Base-by-base conservation (phyloP, 2,329 filamentous ascomycete species). In the Ceratocystis cubensis region DNA sequence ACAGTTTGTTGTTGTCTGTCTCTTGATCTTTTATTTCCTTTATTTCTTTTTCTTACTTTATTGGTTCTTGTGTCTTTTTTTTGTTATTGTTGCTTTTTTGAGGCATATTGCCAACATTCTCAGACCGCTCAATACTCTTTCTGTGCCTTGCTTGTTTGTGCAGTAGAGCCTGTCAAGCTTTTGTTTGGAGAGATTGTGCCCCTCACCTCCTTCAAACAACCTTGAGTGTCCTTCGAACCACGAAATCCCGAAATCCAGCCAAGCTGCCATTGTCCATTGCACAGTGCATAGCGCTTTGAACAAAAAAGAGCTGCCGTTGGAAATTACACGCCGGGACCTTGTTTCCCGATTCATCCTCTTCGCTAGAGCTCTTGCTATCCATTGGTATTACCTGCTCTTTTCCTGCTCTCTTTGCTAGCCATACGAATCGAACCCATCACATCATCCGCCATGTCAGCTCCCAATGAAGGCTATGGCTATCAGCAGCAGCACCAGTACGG, bases 401-500 rank as follows among this genome's bases (percentile, higher is more conserved):
- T 22, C 69, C 70, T 41, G 37, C 37, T 41, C 37, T 41, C 37
- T 72, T 77, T 73, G 28, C 6, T 28, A 20, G 50, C 44, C 46
- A 22, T 25, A 30, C 30, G 56, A 59, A 20, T 7, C 44, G 10
- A 41, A 41, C 13, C 37, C 37, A 41, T 41, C 45, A 63, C 25
- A 48, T 46, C 41, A 48, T 41, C 37, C 37, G 37, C 25, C 74
- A 85, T 85, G 82, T 82, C 82, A 72, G 81, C 81, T 72, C 82
- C 82, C 69, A 77, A 78, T 41, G 61, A 84, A 69, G 80, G 79
- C 74, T 81, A 82, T 73, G 80, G 78, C 75, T 80, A 81, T 73
- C 78, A 79, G 69, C 78, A 79, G 69, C 78, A 78, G 65, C 74
- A 76, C 69, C 76, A 76, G 69, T 76, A 78, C 68, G 74, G 73